Conservation (phyloP, 352 stramenopile genomes). For the Phytopythium oedochilum region DNA sequence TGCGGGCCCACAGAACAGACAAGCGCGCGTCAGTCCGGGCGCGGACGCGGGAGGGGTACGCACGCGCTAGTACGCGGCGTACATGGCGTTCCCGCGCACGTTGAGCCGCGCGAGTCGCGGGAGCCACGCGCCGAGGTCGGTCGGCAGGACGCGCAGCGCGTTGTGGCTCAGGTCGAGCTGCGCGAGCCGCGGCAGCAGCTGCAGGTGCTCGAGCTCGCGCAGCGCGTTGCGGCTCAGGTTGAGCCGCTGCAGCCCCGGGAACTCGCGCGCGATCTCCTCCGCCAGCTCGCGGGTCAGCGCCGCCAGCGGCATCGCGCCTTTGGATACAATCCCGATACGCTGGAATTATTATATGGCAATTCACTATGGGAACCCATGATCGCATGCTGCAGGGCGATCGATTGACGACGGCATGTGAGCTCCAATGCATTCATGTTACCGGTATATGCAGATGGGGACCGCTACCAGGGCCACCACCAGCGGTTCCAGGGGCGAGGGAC, state of each 20-base stretch:
- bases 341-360: too few relatives aligned
- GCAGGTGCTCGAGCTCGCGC: constrained; percentile 37
- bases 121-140: constrained; percentile 28
- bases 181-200: constrained; percentile 39
- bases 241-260: constrained; percentile 56
- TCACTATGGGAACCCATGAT: too few relatives aligned
- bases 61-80: neutral
- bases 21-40: neutral
- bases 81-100: constrained; percentile 55
- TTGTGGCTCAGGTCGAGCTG: constrained; percentile 65
- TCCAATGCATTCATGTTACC: too few relatives aligned
- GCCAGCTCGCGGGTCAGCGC: constrained; percentile 60
- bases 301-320: constrained; percentile 34
- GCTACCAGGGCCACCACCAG: constrained; percentile 4
- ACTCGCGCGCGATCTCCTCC: constrained; percentile 50
- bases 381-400: too few relatives aligned
- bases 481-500: constrained; percentile 7
- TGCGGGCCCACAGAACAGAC: constrained; percentile 7
- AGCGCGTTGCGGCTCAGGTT: constrained; percentile 61
- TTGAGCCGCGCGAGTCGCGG: constrained; percentile 38
- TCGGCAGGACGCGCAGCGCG: constrained; percentile 29
- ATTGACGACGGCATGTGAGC: too few relatives aligned
- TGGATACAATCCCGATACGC: too few relatives aligned
- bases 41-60: neutral
- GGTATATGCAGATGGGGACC: too few relatives aligned